Base-by-base conservation (phyloP, 2,329 filamentous ascomycete genomes). In the Beauveria scarabaeidicola region DNA sequence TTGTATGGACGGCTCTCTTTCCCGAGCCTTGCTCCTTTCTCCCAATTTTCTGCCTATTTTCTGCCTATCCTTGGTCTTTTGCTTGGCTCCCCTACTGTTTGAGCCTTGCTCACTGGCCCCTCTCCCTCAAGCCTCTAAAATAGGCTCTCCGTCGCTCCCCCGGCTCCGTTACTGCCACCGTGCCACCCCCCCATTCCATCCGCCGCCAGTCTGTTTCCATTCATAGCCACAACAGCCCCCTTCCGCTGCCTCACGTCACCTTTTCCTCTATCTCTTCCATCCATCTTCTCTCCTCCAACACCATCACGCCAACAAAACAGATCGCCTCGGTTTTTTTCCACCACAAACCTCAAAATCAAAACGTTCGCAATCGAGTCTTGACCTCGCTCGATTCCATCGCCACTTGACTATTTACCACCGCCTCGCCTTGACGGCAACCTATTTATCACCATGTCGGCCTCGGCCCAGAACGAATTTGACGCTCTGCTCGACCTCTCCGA, bases 401-500 rank as follows among this genome's bases (percentile, higher is more conserved):
- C 29, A 25, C 29, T 40, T 27, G 23, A 41, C 52, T 11, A 27
- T 27, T 29, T 19, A 23, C 7, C 5, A 40, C 25, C 38, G 38
- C 23, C 51, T 38, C 41, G 41, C 54, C 54, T 47, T 25, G 54
- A 58, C 54, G 54, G 44, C 54, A 41, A 9, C 43, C 32, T 19
- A 51, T 29, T 17, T 29, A 48, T 51, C 52, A 55, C 10, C 41
- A 76, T 76, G 74, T 73, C 74, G 68, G 68, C 68, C 63, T 71
- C 77, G 57, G 71, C 69, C 66, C 73, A 76, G 61, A 75, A 76
- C 61, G 77, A 78, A 64, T 76, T 84, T 65, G 84, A 87, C 66
- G 78, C 80, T 36, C 74, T 86, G 51, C 74, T 86, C 69, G 83
- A 86, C 66, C 77, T 86, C 60, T 78, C 81, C 62, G 81, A 83